A percentile compares a stretch with the other conserved stretches of the same genome.
Conservation (phyloP, 345 rosid species). For the Firmiana major region DNA sequence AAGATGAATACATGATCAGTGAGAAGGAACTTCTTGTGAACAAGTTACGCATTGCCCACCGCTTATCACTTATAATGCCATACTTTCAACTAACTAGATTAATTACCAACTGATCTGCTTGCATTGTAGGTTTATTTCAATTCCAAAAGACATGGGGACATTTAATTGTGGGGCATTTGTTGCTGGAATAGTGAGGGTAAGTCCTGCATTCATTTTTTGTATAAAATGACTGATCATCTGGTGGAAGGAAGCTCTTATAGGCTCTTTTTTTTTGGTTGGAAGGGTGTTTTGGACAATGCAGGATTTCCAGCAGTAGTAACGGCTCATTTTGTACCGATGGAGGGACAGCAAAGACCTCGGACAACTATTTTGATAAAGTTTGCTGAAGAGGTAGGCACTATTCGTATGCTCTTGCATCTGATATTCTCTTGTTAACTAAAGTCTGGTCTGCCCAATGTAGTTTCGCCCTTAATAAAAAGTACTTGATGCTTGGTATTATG, state of each 20-base stretch:
- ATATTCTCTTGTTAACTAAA: not conserved
- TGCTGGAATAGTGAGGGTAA: slow-evolving; percentile 95
- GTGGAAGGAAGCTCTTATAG: slow-evolving; percentile 16
- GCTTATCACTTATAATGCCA: not conserved
- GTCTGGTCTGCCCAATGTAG: not conserved
- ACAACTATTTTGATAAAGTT: slow-evolving; percentile 97
- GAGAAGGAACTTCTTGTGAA: slow-evolving; percentile 97
- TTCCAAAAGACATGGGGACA: slow-evolving; percentile 98
- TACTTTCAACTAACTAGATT: not conserved
- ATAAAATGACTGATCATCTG: not conserved
- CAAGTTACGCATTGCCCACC: slow-evolving; percentile 40
- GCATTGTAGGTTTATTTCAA: slow-evolving; percentile 71
- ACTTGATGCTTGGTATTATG: not conserved
- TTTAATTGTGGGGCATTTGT: slow-evolving; percentile 99
- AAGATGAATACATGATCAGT: slow-evolving; percentile 99
- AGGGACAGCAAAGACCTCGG: slow-evolving; percentile 93
- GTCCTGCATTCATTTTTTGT: not conserved
- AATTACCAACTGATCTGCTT: slow-evolving; percentile 7
- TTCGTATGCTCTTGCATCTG: not conserved
- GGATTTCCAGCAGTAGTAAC: slow-evolving; percentile 97
- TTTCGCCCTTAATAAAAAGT: not conserved
- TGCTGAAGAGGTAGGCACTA: slow-evolving; percentile 75
- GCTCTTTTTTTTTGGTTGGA: slow-evolving; percentile 17
- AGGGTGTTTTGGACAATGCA: slow-evolving; percentile 93
- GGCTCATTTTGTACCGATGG: slow-evolving; percentile 97